These are phyloP conservation scores for Vigna angularis DNA, from an alignment of 306 rosid genomes.

Conservation along the genomic window DNA sequence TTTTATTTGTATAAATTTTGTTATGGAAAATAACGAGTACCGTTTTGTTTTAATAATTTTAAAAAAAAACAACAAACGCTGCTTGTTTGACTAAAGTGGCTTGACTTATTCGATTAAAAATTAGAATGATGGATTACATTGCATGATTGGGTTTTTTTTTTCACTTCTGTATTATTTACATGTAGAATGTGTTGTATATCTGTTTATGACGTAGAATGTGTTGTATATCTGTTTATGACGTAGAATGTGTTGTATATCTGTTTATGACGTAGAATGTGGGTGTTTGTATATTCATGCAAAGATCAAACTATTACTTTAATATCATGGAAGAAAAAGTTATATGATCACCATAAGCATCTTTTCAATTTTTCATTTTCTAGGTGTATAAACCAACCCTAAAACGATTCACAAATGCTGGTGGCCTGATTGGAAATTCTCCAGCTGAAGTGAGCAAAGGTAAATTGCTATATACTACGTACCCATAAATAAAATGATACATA, in stretches of 20 bases:
- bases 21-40: constrained; percentile 25
- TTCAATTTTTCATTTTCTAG: constrained; percentile 51
- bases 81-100: constrained; percentile 7
- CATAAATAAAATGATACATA: background rate
- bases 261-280: constrained; percentile 35
- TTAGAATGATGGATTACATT: constrained; percentile 2
- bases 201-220: background rate
- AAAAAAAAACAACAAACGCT: background rate
- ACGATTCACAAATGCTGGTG: constrained; percentile 78
- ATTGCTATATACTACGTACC: constrained; percentile 21
- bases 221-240: background rate
- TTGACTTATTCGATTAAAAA: constrained; percentile 2
- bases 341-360: constrained; percentile 8
- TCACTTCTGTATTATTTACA: constrained; percentile 20
- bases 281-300: background rate
- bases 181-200: background rate
- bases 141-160: background rate
- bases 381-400: constrained; percentile 80
- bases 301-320: constrained; percentile 20
- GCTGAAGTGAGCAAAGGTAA: constrained; percentile 92
- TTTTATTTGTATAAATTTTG: constrained; percentile 8
- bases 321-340: constrained; percentile 23
- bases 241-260: constrained; percentile 26
- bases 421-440: constrained; percentile 82
- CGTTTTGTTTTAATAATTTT: background rate